Base-by-base conservation (phyloP, 2,329 filamentous ascomycete species). In the Apiospora rasikravindrae region DNA sequence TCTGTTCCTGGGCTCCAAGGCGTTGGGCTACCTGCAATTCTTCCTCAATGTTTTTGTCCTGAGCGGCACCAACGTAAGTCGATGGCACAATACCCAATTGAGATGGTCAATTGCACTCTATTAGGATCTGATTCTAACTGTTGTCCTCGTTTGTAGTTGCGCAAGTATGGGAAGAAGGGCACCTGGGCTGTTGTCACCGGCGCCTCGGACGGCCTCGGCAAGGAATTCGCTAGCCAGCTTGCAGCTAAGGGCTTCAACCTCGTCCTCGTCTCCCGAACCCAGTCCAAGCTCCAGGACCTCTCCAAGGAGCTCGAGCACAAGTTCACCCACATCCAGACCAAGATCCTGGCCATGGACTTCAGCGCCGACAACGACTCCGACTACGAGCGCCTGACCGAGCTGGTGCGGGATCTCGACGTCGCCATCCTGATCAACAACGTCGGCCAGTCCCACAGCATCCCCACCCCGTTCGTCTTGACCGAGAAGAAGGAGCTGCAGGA, bases 371-470 rank as follows among this genome's bases (percentile, higher is more conserved):
- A 91, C 76, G 91, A 96, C 74, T 86, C 87, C 71, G 95, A 98
- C 84, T 98, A 96, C 85, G 88, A 90, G 71, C 88, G 88, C 67
- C 87, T 99, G 68, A 89, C 90, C 76, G 85, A 89, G 75, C 83
- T 94, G 33, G 85, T 98, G 69, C 83, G 90, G 26, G 92, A 88
- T 10, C 89, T 97, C 51, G 95, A 98, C 76, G 86, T 99, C 37
- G 92, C 92, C 64, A 93, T 99, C 74, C 86, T 99, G 75, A 88
- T 99, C 87, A 99, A 99, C 88, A 99, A 99, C 79, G 96, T 99
- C 71, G 96, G 96, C 75, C 92, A 95, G 82, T 97, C 93, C 83
- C 96, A 99, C 86, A 92, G 88, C 82, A 98, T 98, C 71, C 96
- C 96, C 1, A 94, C 97, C 0, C 89, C 95, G 0, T 99, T 99